phyloP scores from a whole-genome alignment of 352 stramenopile genomes.

The Pythium grandisporangium region DNA sequence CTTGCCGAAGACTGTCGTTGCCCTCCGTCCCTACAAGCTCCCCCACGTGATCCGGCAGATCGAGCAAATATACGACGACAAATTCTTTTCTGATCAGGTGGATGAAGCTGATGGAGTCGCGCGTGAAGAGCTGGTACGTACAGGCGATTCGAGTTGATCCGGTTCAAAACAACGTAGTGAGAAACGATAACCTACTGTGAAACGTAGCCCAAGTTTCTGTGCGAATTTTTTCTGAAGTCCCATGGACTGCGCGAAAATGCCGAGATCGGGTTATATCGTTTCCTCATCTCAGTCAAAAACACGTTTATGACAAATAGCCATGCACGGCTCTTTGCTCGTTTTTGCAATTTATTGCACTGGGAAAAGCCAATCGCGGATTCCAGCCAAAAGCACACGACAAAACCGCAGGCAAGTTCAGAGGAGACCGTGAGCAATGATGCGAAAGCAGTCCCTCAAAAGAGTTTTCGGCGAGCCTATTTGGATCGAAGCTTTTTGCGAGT shows the following conservation, averaged over 20 bases:
- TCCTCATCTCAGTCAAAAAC: slow-evolving; percentile 65
- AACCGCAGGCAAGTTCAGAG: too few species aligned
- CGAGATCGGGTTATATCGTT: slow-evolving; percentile 57
- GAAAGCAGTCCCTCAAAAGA: too few species aligned
- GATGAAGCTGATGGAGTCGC: slow-evolving; percentile 57
- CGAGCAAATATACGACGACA: slow-evolving; percentile 73
- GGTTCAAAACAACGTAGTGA: background rate
- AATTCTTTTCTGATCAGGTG: slow-evolving; percentile 43
- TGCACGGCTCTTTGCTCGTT: slow-evolving; percentile 58
- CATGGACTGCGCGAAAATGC: slow-evolving; percentile 48
- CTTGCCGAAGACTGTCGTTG: slow-evolving; percentile 58
- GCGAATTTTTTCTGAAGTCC: slow-evolving; percentile 67
- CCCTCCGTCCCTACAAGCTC: slow-evolving; percentile 52
- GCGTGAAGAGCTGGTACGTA: slow-evolving; percentile 35
- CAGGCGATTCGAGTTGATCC: background rate
- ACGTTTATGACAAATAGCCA: slow-evolving; percentile 34
- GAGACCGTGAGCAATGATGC: too few species aligned
- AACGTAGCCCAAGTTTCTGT: slow-evolving; percentile 48
- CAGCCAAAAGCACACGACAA: too few species aligned
- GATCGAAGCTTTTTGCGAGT: slow-evolving; percentile 59
- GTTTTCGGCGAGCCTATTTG: slow-evolving; percentile 24
- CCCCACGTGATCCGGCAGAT: slow-evolving; percentile 42
- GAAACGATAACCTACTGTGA: background rate
- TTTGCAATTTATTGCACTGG: slow-evolving; percentile 30
- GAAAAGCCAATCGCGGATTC: too few species aligned